phyloP scores from a whole-genome alignment of 164 flowering plant genomes.

The Stephania yunnanensis region DNA sequence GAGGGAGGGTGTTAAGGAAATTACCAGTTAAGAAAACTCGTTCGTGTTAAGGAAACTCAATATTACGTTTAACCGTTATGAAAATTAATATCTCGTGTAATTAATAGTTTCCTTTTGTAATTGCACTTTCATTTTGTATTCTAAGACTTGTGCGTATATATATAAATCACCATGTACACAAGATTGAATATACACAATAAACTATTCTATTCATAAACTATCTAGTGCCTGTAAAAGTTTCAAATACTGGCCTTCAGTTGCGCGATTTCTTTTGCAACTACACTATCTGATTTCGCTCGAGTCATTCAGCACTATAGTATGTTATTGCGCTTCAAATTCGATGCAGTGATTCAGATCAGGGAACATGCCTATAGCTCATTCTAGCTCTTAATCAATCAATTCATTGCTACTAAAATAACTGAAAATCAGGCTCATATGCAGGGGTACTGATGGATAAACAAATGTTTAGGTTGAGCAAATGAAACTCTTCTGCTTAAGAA shows the following conservation, averaged over 20 bases:
- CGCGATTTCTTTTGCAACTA: conserved; percentile 16
- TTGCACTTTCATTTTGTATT: too few relatives aligned
- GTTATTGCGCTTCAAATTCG: background rate
- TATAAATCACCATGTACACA: too few relatives aligned
- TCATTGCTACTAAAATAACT: background rate
- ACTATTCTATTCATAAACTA: too few relatives aligned
- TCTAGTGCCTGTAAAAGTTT: conserved; percentile 37
- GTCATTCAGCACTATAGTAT: background rate
- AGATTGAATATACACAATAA: too few relatives aligned
- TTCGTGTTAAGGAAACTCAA: too few relatives aligned
- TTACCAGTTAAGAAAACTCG: too few relatives aligned
- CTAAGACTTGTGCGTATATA: too few relatives aligned
- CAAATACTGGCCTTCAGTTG: conserved; percentile 51
- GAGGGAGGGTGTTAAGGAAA: too few relatives aligned
- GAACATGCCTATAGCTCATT: background rate
- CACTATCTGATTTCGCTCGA: background rate
- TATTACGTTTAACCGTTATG: too few relatives aligned
- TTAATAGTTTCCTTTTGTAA: too few relatives aligned
- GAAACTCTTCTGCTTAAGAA: conserved; percentile 56
- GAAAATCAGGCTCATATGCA: conserved; percentile 16
- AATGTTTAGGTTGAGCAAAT: conserved; percentile 45
- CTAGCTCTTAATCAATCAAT: background rate
- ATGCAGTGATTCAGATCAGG: background rate
- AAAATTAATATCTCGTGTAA: too few relatives aligned
- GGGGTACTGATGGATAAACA: conserved; percentile 56